Percentiles rank a stretch among this genome's conserved stretches.
These are phyloP conservation scores for Pulveroboletus ravenelii DNA, from an alignment of 768 basidiomycete species.

Conservation along the genomic window DNA sequence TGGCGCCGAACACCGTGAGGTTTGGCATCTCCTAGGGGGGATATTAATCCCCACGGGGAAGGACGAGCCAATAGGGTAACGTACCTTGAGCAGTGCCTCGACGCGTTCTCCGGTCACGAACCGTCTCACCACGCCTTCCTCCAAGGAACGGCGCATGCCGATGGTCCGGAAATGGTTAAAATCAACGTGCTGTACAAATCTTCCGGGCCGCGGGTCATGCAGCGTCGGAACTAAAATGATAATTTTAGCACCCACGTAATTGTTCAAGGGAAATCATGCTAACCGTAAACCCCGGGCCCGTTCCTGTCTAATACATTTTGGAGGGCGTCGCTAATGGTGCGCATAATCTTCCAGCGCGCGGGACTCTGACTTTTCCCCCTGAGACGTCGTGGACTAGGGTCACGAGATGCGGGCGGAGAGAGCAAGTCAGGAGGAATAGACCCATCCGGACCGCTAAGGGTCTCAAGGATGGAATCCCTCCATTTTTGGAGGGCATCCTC, in stretches of 20 bases:
- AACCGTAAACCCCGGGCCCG: slow-evolving; percentile 71
- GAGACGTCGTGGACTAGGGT: slow-evolving; percentile 75
- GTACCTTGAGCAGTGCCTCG: slow-evolving; percentile 69
- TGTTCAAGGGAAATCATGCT: not conserved
- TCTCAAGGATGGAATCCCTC: slow-evolving; percentile 57
- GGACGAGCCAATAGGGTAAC: slow-evolving; percentile 15
- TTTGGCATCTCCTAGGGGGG: slow-evolving; percentile 78
- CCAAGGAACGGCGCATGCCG: slow-evolving; percentile 89
- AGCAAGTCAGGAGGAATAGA: slow-evolving; percentile 72
- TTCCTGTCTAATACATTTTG: slow-evolving; percentile 61
- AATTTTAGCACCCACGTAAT: slow-evolving; percentile 3
- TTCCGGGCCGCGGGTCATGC: slow-evolving; percentile 67
- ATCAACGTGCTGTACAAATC: slow-evolving; percentile 81
- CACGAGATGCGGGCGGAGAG: slow-evolving; percentile 75
- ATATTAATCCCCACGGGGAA: slow-evolving; percentile 3
- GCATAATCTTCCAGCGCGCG: slow-evolving; percentile 77
- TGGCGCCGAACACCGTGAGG: slow-evolving; percentile 84
- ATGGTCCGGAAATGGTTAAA: slow-evolving; percentile 98
- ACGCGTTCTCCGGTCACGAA: slow-evolving; percentile 92
- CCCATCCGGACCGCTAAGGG: slow-evolving; percentile 58
- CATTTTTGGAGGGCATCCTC: slow-evolving; percentile 45
- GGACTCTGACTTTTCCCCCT: slow-evolving; percentile 77
- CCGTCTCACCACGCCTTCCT: slow-evolving; percentile 81
- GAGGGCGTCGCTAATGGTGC: slow-evolving; percentile 74
- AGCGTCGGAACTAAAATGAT: slow-evolving; percentile 54